Percentiles rank a stretch among this genome's conserved stretches.
Conservation (phyloP, 2,329 filamentous ascomycete species). For the Phialophora tarda region DNA sequence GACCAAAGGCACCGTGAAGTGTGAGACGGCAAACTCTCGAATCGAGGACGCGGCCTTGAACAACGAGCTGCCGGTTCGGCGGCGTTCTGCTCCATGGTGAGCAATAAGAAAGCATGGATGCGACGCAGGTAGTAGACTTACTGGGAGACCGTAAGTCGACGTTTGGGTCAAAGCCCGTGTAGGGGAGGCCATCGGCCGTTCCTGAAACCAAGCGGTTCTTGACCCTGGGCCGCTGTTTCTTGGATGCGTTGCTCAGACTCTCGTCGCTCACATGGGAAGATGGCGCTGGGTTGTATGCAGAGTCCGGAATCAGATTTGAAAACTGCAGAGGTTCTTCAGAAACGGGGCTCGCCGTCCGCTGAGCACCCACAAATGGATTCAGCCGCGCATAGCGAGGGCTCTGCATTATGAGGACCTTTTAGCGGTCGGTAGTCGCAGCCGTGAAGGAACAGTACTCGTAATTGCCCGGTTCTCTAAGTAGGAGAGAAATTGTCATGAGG, state of each 20-base stretch:
- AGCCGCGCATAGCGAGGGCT: slow-evolving; percentile 22
- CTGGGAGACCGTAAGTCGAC: slow-evolving; percentile 5
- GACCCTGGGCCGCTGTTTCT: slow-evolving; percentile 4
- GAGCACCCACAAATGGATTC: slow-evolving; percentile 18
- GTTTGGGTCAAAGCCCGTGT: slow-evolving; percentile 18
- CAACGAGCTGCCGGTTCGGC: slow-evolving; percentile 25
- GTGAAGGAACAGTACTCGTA: not conserved
- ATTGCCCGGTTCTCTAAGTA: not conserved
- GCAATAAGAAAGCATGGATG: not conserved
- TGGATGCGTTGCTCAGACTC: not conserved
- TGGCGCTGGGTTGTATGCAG: slow-evolving; percentile 4
- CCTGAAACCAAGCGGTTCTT: not conserved
- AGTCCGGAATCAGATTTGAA: slow-evolving; percentile 16
- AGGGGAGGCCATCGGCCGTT: slow-evolving; percentile 2
- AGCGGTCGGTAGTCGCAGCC: not conserved
- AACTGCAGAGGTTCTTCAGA: slow-evolving; percentile 23
- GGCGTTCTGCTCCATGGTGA: slow-evolving; percentile 14
- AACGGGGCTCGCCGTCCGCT: slow-evolving; percentile 8
- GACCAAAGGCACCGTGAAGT: slow-evolving; percentile 24
- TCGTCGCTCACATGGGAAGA: slow-evolving; percentile 10
- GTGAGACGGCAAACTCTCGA: slow-evolving; percentile 27
- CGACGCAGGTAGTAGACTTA: slow-evolving; percentile 5
- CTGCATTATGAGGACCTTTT: slow-evolving; percentile 11
- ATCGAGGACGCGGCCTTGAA: slow-evolving; percentile 26
- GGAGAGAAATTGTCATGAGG: not conserved